phyloP scores from a whole-genome alignment of 306 rosid species.

The Citrullus amarus region DNA sequence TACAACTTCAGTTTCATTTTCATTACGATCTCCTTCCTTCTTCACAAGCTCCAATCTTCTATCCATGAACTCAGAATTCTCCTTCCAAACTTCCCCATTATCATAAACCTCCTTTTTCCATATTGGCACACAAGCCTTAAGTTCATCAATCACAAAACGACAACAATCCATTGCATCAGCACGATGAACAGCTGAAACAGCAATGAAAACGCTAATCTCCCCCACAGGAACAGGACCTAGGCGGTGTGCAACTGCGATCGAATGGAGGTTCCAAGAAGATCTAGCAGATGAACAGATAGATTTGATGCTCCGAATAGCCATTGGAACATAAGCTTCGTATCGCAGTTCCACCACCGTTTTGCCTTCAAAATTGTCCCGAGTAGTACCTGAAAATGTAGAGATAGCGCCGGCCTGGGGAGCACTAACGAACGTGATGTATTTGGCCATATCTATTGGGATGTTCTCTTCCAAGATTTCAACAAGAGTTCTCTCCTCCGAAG shows the following conservation, averaged over 20 bases:
- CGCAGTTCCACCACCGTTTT: constrained; percentile 71
- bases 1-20: constrained; percentile 16
- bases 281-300: constrained; percentile 65
- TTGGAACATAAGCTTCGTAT: constrained; percentile 76
- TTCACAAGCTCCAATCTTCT: constrained; percentile 46
- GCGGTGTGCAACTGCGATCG: constrained; percentile 73
- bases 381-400: constrained; percentile 85
- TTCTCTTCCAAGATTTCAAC: constrained; percentile 63
- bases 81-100: constrained; percentile 96
- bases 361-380: constrained; percentile 70
- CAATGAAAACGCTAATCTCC: constrained; percentile 61
- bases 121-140: constrained; percentile 80
- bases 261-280: constrained; percentile 63
- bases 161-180: constrained; percentile 76
- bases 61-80: constrained; percentile 70
- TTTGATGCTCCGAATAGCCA: constrained; percentile 65
- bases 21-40: constrained; percentile 4
- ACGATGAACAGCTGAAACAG: constrained; percentile 62
- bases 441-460: constrained; percentile 39
- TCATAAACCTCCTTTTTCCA: constrained; percentile 92
- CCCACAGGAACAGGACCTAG: constrained; percentile 73
- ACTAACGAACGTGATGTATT: constrained; percentile 51
- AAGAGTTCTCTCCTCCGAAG: constrained; percentile 44
- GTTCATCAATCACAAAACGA: constrained; percentile 64
- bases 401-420: constrained; percentile 83